These are phyloP conservation scores for Camptophora hylomeconis DNA, from an alignment of 2,329 filamentous ascomycete genomes.

Conservation along the genomic window DNA sequence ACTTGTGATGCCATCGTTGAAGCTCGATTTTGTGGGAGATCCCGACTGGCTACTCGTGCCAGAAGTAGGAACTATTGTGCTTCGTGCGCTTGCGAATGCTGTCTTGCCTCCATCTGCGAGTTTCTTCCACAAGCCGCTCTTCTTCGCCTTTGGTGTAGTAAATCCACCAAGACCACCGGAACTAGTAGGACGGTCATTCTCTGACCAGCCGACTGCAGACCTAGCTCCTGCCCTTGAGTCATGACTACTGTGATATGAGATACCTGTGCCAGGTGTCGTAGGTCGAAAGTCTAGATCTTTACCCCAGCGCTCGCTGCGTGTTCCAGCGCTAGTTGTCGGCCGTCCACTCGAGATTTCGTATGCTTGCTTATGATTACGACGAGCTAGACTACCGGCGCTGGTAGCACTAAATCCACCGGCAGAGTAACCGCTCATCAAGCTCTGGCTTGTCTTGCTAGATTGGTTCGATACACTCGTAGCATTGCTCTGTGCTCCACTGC, in stretches of 20 bases:
- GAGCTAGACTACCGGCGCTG: conserved; percentile 83
- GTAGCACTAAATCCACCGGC: conserved; percentile 87
- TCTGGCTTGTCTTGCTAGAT: conserved; percentile 67
- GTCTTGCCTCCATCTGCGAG: conserved; percentile 91
- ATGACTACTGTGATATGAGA: conserved; percentile 88
- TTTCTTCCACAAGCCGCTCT: conserved; percentile 87
- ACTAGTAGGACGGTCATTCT: conserved; percentile 27
- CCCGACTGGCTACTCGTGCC: conserved; percentile 27
- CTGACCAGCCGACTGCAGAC: conserved; percentile 51
- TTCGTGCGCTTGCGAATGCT: conserved; percentile 76
- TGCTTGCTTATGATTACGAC: too few relatives aligned
- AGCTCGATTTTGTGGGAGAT: conserved; percentile 35
- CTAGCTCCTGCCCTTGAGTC: conserved; percentile 46
- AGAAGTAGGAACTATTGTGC: conserved; percentile 54
- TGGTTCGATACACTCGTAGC: conserved; percentile 53
- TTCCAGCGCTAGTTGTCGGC: conserved; percentile 31
- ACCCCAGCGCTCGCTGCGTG: conserved; percentile 25
- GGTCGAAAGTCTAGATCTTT: conserved; percentile 26
- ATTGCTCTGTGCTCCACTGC: conserved; percentile 56
- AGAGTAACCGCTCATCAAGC: conserved; percentile 85
- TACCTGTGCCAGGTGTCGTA: conserved; percentile 51
- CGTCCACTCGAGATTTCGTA: too few relatives aligned
- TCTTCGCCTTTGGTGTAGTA: conserved; percentile 59
- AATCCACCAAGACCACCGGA: conserved; percentile 66
- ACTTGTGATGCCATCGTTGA: conserved; percentile 36